Base-by-base conservation (phyloP, 2,329 filamentous ascomycete species). In the Lizonia empirigonia region DNA sequence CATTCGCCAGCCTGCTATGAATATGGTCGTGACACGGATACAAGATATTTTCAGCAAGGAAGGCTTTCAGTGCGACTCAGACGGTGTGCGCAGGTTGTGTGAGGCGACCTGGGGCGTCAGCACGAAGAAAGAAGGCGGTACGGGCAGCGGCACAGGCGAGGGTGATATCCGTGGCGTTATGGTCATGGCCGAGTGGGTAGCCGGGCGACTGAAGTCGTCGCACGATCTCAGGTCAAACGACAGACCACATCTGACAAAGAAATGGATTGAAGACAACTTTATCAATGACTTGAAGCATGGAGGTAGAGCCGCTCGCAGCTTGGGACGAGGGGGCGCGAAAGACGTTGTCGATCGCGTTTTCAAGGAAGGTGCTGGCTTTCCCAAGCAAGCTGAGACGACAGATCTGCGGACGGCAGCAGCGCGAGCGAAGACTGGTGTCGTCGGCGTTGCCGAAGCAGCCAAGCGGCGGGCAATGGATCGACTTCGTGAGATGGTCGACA, bases 151-250 rank as follows among this genome's bases (percentile, higher is more conserved):
- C 39, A 83, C 83, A 30, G 86, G 87, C 0, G 84, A 86, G 16
- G 87, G 90, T 60, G 90, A 95, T 67, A 82, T 95, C 26, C 83
- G 90, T 59, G 88, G 90, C 30, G 83, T 93, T 50, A 89, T 95
- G 86, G 90, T 95, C 0, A 88, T 93, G 4, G 87, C 87, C 32
- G 90, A 95, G 72, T 94, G 90, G 90, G 89, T 92, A 12, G 90
- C 90, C 15, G 82, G 87, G 8, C 86, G 88, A 33, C 78, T 92
- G 39, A 82, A 81, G 58, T 70, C 77, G 1, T 66, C 75, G 1
- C 69, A 72, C 18, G 71, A 72, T 13, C 55, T 66, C 7, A 65
- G 65, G 7, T 70, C 72, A 13, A 74, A 74, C 15, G 67, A 68
- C 1, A 65, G 71, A 19, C 74, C 75, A 4, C 77, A 80, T 42